Conservation (phyloP, 2,329 filamentous ascomycete genomes). For the Calonectria pteridis region DNA sequence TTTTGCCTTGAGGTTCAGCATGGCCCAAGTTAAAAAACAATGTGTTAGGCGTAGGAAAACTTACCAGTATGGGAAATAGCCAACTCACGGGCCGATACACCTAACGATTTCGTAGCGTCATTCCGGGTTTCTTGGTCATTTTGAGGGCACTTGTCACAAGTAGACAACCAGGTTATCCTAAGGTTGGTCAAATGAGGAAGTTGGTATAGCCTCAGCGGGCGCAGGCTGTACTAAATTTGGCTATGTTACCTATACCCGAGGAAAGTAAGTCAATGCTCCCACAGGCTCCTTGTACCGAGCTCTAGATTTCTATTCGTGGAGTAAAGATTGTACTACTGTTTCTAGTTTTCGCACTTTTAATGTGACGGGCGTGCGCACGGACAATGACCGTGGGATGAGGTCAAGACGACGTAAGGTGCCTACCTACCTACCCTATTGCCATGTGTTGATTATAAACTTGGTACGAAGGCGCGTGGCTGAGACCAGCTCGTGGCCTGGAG, state of each 20-base stretch:
- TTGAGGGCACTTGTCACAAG: background rate
- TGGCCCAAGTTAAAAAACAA: too few relatives aligned
- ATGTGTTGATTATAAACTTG: background rate
- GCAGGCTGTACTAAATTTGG: background rate
- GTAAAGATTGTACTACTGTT: background rate
- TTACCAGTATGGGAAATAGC: background rate
- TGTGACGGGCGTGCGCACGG: background rate
- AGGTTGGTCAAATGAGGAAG: background rate
- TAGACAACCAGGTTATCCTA: background rate
- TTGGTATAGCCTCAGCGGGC: background rate
- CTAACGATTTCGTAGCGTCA: background rate
- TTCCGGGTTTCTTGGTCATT: background rate
- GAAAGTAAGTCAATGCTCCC: background rate
- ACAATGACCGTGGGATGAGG: background rate
- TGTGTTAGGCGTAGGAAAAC: background rate
- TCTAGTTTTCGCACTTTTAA: background rate
- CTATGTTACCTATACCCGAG: background rate
- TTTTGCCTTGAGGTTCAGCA: too few relatives aligned
- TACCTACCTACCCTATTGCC: background rate
- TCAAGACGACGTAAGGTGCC: background rate
- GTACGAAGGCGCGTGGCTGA: background rate
- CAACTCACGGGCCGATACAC: background rate
- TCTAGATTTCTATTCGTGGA: background rate
- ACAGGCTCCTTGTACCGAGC: background rate
- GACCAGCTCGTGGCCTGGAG: too few relatives aligned